A percentile compares a stretch with the other conserved stretches of the same genome.
These are phyloP conservation scores for Schizosaccharomyces japonicus DNA, from an alignment of 805 yeast genomes.

Conservation along the genomic window DNA sequence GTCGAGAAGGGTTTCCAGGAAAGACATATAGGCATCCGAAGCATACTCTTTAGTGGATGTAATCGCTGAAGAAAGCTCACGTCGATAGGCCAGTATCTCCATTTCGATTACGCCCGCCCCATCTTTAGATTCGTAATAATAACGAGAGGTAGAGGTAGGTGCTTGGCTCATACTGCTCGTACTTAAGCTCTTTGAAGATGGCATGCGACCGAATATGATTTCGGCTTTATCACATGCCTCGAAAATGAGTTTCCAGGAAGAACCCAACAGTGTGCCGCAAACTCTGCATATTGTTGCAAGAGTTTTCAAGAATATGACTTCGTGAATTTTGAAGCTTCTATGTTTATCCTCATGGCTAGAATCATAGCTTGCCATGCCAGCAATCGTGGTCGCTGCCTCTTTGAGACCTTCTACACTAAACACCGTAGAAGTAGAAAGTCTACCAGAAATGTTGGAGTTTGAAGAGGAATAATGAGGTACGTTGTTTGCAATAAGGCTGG, in stretches of 20 bases:
- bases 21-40: neutral
- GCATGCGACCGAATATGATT: neutral
- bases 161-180: neutral
- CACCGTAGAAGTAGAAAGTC: neutral
- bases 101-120: neutral
- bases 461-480: slow-evolving; percentile 1
- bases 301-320: neutral
- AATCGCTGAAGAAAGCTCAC: neutral
- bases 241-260: neutral
- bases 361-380: slow-evolving; percentile 1
- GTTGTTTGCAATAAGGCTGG: slow-evolving; percentile 9
- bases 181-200: neutral
- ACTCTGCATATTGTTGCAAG: neutral
- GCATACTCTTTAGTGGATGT: neutral
- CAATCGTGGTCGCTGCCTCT: slow-evolving; percentile 1
- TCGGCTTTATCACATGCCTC: neutral
- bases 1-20: neutral
- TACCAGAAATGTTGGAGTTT: neutral
- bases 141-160: neutral
- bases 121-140: neutral
- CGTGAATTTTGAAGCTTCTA: neutral
- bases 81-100: neutral
- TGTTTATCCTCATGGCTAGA: neutral
- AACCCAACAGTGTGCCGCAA: neutral
- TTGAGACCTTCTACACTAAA: slow-evolving; percentile 1